Base-by-base conservation (phyloP, 805 yeast species). In the Wickerhamomyces chaumierensis region DNA sequence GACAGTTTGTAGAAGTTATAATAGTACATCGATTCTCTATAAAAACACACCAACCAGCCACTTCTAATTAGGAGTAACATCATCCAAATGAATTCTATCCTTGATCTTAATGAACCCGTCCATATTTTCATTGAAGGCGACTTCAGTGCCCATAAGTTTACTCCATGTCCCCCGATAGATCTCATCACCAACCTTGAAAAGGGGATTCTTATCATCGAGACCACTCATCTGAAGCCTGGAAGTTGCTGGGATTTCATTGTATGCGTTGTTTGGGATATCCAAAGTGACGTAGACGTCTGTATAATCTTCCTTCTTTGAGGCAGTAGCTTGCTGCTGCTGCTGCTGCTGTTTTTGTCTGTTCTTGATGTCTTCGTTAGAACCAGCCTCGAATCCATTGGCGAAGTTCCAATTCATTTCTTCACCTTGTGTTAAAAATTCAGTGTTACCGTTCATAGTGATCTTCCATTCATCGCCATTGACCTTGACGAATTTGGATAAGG, bases 391-490 rank as follows among this genome's bases (percentile, higher is more conserved):
- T 16, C 74, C 75, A 63, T 58, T 66, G 51, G 72, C 74, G 63
- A 87, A 90, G 49, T 79, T 75, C 96, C 96, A 88, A 53, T 84
- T 79, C 94, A 86, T 85, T 57, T 87, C 96, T 51, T 88, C 92
- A 7, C 97, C 97, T 6, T 68, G 59, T 6, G 71, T 56, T 43
- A 90, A 63, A 49, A 80, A 87, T 34, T 71, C 76, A 7, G 85
- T 74, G 45, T 75, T 69, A 4, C 96, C 96, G 54, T 83, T 84
- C 69, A 71, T 66, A 16, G 64, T 64, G 38, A 80, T 53, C 5
- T 49, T 56, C 96, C 96, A 90, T 21, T 52, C 49, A 6, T 58
- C 55, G 5, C 44, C 48, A 2, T 44, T 55, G 4, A 13, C 25
- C 6, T 38, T 42, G 15, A 57, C 62, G 49, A 69, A 86, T 46